Conservation (phyloP, 1,284 basidiomycete genomes). For the Pyrrhoderma noxium region DNA sequence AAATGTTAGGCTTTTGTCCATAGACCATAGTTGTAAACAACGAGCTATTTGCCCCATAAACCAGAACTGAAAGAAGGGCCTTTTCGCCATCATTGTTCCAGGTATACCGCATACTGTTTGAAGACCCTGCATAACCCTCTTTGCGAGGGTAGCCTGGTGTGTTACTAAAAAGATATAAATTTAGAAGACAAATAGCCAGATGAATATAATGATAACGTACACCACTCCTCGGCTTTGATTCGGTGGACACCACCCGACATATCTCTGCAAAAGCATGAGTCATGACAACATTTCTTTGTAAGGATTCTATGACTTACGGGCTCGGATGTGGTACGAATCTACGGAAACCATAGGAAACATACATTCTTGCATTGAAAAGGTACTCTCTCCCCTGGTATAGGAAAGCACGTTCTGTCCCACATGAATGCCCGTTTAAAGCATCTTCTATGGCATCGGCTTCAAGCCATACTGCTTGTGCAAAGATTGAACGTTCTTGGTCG, state of each 20-base stretch:
- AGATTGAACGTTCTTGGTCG: constrained; percentile 49
- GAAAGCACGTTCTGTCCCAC: constrained; percentile 55
- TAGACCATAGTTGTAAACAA: constrained; percentile 50
- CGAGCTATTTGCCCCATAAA: constrained; percentile 62
- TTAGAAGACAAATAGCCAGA: constrained; percentile 7
- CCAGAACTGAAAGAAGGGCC: constrained; percentile 71
- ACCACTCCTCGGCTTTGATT: constrained; percentile 64
- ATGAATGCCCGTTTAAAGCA: constrained; percentile 56
- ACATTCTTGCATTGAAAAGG: constrained; percentile 68
- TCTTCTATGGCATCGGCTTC: constrained; percentile 61
- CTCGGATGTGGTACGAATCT: constrained; percentile 54
- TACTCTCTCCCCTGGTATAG: constrained; percentile 66
- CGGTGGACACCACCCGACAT: constrained; percentile 47
- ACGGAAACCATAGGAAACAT: constrained; percentile 61
- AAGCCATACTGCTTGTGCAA: constrained; percentile 62
- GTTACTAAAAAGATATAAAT: constrained; percentile 36
- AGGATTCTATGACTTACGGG: constrained; percentile 34
- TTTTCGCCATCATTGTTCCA: constrained; percentile 42
- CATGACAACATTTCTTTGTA: constrained; percentile 1
- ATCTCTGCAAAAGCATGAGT: constrained; percentile 30
- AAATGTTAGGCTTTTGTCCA: constrained; percentile 50
- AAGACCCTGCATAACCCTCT: constrained; percentile 51
- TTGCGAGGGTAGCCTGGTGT: constrained; percentile 56
- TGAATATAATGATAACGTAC: constrained; percentile 37
- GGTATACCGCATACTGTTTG: constrained; percentile 56